Base-by-base conservation (phyloP, 441 rosid species). In the Erysimum cheiri region DNA sequence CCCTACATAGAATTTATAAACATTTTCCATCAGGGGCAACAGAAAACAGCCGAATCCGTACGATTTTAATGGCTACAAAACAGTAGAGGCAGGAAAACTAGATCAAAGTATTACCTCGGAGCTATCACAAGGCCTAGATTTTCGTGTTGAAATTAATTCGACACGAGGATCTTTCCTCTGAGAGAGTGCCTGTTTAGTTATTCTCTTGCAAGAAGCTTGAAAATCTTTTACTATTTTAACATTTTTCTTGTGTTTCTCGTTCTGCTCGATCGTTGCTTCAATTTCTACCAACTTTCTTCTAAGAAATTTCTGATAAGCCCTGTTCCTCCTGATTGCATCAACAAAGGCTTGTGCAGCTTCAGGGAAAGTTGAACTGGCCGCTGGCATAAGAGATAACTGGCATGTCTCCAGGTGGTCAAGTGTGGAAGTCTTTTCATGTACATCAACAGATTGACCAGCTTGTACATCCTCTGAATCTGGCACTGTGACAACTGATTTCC, bases 181-280 rank as follows among this genome's bases (percentile, higher is more conserved):
- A n/a, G 90, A 80, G 41, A 91, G 79, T 53, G 89, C 88, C 69
- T 73, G 81, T 61, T 88, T 92, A 10, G 91, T 84, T 64, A 67
- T 69, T 65, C 70, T 84, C 82, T 83, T 87, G 84, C 98, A 87
- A 74, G 85, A 76, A 77, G 72, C 77, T 81, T 88, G 96, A 74
- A 92, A 86, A 66, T 92, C 90, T 77, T 79, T 84, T 24, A 94
- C 82, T 66, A 86, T 80, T 72, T 83, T 81, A 65, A 90, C 85
- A 53, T 89, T 88, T 52, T 87, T 84, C 83, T 71, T 82, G 84
- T 87, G 81, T 80, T 86, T 83, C 85, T 85, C 84, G 80, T 86
- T 91, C 87, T 86, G 90, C 90, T 84, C 97, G 48, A 92, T 88
- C 62, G 87, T 87, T 55, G 91, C 86, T 78, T 90, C 96, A 77